Percentiles rank a stretch among this genome's conserved stretches.
phyloP scores from a whole-genome alignment of 1,139 yeast species.

The Kodamaea plutei region DNA sequence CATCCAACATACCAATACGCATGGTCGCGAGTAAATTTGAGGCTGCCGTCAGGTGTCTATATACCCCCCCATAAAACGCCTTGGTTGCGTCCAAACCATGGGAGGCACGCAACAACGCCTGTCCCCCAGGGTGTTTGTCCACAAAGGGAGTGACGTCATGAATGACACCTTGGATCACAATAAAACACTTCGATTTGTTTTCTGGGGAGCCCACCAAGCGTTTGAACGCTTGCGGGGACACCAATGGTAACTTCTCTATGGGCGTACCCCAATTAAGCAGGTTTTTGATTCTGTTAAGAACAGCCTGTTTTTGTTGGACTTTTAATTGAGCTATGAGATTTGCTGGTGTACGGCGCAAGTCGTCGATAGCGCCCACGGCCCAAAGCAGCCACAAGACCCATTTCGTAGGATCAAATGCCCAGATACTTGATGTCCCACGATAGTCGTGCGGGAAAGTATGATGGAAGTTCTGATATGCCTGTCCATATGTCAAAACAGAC shows the following conservation, averaged over 20 bases:
- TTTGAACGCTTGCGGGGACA: conserved; percentile 49
- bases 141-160: conserved; percentile 73
- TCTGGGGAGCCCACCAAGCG: conserved; percentile 32
- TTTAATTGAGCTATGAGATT: conserved; percentile 52
- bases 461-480: conserved; percentile 61
- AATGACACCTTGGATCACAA: conserved; percentile 52
- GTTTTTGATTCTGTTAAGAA: conserved; percentile 55
- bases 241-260: conserved; percentile 58
- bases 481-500: conserved; percentile 60
- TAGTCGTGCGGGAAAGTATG: conserved; percentile 74
- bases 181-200: conserved; percentile 37
- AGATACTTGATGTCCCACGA: conserved; percentile 44
- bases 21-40: conserved; percentile 66
- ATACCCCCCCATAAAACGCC: conserved; percentile 74
- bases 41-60: conserved; percentile 72
- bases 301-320: conserved; percentile 62
- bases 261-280: conserved; percentile 77
- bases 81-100: conserved; percentile 70
- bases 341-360: conserved; percentile 39
- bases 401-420: conserved; percentile 64
- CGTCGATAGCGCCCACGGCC: conserved; percentile 34
- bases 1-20: conserved; percentile 70
- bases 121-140: conserved; percentile 72
- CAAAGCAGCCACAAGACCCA: conserved; percentile 48
- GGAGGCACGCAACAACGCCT: conserved; percentile 54